These are phyloP conservation scores for Skeletonema costatum DNA, from an alignment of 108 stramenopile species.

Conservation along the genomic window DNA sequence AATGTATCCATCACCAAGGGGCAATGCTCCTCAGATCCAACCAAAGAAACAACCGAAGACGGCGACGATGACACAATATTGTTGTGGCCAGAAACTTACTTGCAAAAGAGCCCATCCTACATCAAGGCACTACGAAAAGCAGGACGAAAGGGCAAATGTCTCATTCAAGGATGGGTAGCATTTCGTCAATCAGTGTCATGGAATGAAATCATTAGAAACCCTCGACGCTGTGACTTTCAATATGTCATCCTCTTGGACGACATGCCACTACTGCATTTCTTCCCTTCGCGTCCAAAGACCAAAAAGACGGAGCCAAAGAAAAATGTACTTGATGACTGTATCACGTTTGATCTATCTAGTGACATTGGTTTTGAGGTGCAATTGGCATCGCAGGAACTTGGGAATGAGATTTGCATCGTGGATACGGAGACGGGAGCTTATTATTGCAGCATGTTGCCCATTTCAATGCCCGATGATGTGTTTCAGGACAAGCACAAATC, in stretches of 20 bases:
- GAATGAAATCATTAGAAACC: slow-evolving; percentile 22
- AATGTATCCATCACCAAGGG: not conserved
- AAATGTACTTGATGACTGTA: slow-evolving; percentile 14
- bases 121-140: slow-evolving; percentile 29
- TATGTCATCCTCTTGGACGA: slow-evolving; percentile 41
- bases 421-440: slow-evolving; percentile 7
- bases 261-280: slow-evolving; percentile 30
- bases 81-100: slow-evolving; percentile 9
- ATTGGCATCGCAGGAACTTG: slow-evolving; percentile 27
- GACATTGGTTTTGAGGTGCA: slow-evolving; percentile 18
- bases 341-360: slow-evolving; percentile 20
- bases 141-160: slow-evolving; percentile 28
- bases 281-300: slow-evolving; percentile 21
- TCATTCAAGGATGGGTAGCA: slow-evolving; percentile 48
- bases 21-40: not conserved
- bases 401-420: slow-evolving; percentile 29
- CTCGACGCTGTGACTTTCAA: slow-evolving; percentile 37
- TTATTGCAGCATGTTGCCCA: slow-evolving; percentile 26
- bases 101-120: slow-evolving; percentile 34
- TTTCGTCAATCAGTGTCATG: slow-evolving; percentile 22
- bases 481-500: slow-evolving; percentile 38
- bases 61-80: not conserved
- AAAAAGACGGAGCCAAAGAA: slow-evolving; percentile 13
- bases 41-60: not conserved
- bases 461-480: slow-evolving; percentile 16